Percentiles rank a stretch among this genome's conserved stretches.
These are phyloP conservation scores for Ophiosphaerella narmari DNA, from an alignment of 2,329 filamentous ascomycete genomes.

Conservation along the genomic window DNA sequence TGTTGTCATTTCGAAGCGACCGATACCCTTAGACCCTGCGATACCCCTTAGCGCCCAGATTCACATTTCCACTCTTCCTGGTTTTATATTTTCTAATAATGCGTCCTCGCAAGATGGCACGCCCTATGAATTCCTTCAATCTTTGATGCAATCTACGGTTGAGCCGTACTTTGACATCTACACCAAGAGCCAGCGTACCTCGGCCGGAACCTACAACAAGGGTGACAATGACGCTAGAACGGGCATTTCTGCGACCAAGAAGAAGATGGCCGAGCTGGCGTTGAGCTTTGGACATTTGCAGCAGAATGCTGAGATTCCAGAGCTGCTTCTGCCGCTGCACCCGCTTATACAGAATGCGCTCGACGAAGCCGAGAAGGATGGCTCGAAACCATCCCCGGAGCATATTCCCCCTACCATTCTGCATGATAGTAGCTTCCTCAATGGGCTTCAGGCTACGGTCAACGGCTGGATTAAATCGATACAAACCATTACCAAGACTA, in stretches of 20 bases:
- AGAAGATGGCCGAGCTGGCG: slow-evolving; percentile 93
- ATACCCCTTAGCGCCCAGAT: slow-evolving; percentile 86
- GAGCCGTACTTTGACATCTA: slow-evolving; percentile 98
- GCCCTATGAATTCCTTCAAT: slow-evolving; percentile 90
- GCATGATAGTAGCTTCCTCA: slow-evolving; percentile 88
- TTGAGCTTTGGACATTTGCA: slow-evolving; percentile 88
- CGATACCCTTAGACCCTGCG: slow-evolving; percentile 81
- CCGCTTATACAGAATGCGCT: slow-evolving; percentile 85
- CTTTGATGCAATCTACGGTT: slow-evolving; percentile 86
- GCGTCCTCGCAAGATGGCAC: slow-evolving; percentile 75
- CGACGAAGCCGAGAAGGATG: slow-evolving; percentile 72
- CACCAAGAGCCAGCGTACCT: slow-evolving; percentile 65
- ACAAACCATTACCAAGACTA: slow-evolving; percentile 92
- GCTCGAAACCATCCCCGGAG: slow-evolving; percentile 74
- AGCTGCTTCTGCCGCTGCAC: slow-evolving; percentile 84
- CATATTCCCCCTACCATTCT: slow-evolving; percentile 76
- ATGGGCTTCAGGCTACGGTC: slow-evolving; percentile 88
- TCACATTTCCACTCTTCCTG: slow-evolving; percentile 89
- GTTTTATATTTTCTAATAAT: slow-evolving; percentile 72
- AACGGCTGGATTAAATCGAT: slow-evolving; percentile 99
- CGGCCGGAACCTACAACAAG: slow-evolving; percentile 64
- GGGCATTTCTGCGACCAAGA: slow-evolving; percentile 95
- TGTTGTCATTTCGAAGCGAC: slow-evolving; percentile 87
- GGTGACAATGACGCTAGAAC: slow-evolving; percentile 89
- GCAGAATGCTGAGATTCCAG: slow-evolving; percentile 97